These are phyloP conservation scores for Penicillium frequentans DNA, from an alignment of 2,329 filamentous ascomycete genomes.

Conservation along the genomic window DNA sequence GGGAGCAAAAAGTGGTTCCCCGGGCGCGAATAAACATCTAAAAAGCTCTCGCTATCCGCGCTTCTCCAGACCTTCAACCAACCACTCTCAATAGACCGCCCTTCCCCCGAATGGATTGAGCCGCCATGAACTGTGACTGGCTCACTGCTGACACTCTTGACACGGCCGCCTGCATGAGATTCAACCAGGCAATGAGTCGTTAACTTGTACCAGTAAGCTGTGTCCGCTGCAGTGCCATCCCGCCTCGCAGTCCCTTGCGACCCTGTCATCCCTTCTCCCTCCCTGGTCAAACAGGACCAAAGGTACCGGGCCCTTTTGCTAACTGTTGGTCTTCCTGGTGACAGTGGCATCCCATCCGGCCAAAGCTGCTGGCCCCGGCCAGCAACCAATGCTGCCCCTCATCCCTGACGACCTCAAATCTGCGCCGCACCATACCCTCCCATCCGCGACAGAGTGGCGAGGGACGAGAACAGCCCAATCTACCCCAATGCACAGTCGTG, in stretches of 20 bases:
- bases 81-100: slow-evolving; percentile 1
- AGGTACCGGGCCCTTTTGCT: neutral
- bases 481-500: slow-evolving; percentile 43
- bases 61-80: slow-evolving; percentile 2
- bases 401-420: slow-evolving; percentile 40
- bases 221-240: neutral
- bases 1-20: slow-evolving; percentile 14
- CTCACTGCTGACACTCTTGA: slow-evolving; percentile 12
- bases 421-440: slow-evolving; percentile 38
- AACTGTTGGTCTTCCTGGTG: neutral
- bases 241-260: slow-evolving; percentile 7
- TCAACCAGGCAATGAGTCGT: slow-evolving; percentile 15
- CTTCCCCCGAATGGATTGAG: slow-evolving; percentile 15
- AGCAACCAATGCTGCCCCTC: slow-evolving; percentile 41
- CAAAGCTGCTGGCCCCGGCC: slow-evolving; percentile 39
- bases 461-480: slow-evolving; percentile 38
- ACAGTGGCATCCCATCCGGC: slow-evolving; percentile 40
- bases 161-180: slow-evolving; percentile 18
- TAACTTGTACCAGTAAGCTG: slow-evolving; percentile 18
- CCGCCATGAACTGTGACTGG: slow-evolving; percentile 10
- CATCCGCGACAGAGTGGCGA: slow-evolving; percentile 40
- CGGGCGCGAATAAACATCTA: slow-evolving; percentile 19
- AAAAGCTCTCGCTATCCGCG: slow-evolving; percentile 13
- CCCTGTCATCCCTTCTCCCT: slow-evolving; percentile 1
- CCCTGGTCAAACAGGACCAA: neutral